Base-by-base conservation (phyloP, 257 asterid species). In the Osmanthus fragrans region DNA sequence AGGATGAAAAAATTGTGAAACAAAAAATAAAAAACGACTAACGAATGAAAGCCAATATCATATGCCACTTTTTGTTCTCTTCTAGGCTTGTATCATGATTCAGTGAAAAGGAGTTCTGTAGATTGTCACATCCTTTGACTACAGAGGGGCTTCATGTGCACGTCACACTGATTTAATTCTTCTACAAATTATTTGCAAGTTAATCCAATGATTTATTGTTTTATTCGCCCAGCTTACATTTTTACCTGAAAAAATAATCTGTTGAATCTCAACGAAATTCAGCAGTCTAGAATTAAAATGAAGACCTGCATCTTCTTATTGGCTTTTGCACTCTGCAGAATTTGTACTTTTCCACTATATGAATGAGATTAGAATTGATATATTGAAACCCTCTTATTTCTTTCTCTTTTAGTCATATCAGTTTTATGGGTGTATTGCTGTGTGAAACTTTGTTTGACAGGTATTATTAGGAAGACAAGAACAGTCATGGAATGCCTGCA, bases 401-500 rank as follows among this genome's bases (percentile, higher is more conserved):
- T 51, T 23, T 80, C 23, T 39, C 70, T 74, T 77, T 69, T 49
- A 27, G 66, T 77, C 71, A 45, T 29, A 33, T 49, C 74, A 27
- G 23, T 13, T 63, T 23, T 73, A 45, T 64, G 67, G 29, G 72
- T 75, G 72, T 74, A 74, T 33, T 70, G 33, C 73, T 76, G 58
- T 75, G 81, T 25, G 40, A 74, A 49, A 67, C 78, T 77, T 84
- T 71, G 69, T 47, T 10, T 74, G 54, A 73, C 86, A 95, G 99
- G 99, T 82, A 90, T 95, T 73, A 95, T 95, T 74, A 91, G 98
- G 88, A 95, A 95, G 92, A 95, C 99, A 71, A 87, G 99, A 88
- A 95, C 99, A 49, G 99, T 95, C 85, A 95, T 95, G 99, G 99
- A 93, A 83, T 95, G 99, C 86, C 91, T 95, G 73, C 99, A 95